Base-by-base conservation (phyloP, 2,329 filamentous ascomycete species). In the Emmonsiellopsis sp. region DNA sequence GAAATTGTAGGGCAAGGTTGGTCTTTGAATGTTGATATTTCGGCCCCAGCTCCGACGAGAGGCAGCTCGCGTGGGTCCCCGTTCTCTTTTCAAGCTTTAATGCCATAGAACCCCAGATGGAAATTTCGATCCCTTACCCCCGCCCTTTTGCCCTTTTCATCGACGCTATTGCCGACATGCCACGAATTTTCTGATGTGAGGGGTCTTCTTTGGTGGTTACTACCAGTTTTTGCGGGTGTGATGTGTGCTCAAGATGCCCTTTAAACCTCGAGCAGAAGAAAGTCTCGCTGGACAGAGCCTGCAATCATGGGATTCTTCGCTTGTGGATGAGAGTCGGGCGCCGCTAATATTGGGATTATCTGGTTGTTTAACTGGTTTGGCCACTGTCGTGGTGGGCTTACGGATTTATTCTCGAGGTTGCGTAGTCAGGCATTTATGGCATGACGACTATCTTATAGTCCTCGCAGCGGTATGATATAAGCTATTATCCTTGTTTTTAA, bases 401-500 rank as follows among this genome's bases (percentile, higher is more conserved):
- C 57, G 58, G 31, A 50, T 53, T 42, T 59, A 59, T 48, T 47
- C 49, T 37, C 54, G 56, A 31, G 34, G 50, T 10, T 40, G 31
- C 33, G 42, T 58, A 5, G 44, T 51, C n/a, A 56, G 42, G 31
- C 42, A 48, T 14, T 51, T 55, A 27, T 49, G 46, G 17, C 40
- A 53, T 42, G 57, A 59, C 42, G 57, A 59, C 32, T 55, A 45
- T 32, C 11, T 55, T 10, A 54, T 58, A 39, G 6, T 57, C 3
- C 46, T 57, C 10, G 55, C 57, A 21, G 53, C 42, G 9, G 57
- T 59, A 48, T 31, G 56, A 48, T 11, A 32, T 13, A n/a, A 10
- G 17, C 13, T 34, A 32, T 17, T 42, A 11, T 11, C 27, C 21
- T n/a, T 44, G 37, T 6, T 27, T 27, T 13, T 33, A 42, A 33